Evolutionary conservation across 306 rosid species (phyloP).

Genomic region (Ammopiptanthus mongolicus): DNA sequence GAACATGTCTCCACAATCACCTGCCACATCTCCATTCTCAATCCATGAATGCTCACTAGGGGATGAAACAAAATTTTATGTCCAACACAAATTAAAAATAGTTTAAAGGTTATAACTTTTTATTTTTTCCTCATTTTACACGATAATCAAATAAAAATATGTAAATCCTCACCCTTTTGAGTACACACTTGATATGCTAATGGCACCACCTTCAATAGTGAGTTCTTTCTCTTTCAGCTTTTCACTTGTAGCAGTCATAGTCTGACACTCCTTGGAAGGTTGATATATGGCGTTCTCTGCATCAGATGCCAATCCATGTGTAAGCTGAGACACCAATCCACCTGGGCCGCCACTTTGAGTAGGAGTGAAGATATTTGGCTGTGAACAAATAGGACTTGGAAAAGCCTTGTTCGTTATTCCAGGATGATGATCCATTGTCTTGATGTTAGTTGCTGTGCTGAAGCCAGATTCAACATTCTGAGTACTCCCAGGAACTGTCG

Average conservation of each 20-base stretch:
- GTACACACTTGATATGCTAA: constrained; percentile 83
- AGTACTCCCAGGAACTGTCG: constrained; percentile 44
- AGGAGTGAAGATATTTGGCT: constrained; percentile 52
- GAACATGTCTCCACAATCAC: background rate
- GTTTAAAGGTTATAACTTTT: background rate
- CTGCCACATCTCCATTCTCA: background rate
- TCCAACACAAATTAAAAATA: background rate
- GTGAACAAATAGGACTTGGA: constrained; percentile 50
- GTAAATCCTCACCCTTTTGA: constrained; percentile 79
- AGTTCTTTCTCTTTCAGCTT: constrained; percentile 76
- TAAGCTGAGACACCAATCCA: constrained; percentile 43
- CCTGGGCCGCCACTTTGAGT: constrained; percentile 32
- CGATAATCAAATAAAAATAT: background rate
- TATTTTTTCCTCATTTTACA: background rate
- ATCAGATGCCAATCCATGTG: constrained; percentile 49
- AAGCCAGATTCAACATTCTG: constrained; percentile 57
- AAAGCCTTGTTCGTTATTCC: constrained; percentile 46
- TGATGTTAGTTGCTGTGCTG: constrained; percentile 50
- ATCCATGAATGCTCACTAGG: background rate
- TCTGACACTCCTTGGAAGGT: constrained; percentile 43
- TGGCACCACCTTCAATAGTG: constrained; percentile 77
- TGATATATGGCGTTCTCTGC: constrained; percentile 41
- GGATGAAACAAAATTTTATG: background rate
- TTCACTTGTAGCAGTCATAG: constrained; percentile 45
- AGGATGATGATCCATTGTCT: constrained; percentile 48